Evolutionary conservation across 768 basidiomycete species (phyloP).

Genomic region (Auriscalpium microsporum): DNA sequence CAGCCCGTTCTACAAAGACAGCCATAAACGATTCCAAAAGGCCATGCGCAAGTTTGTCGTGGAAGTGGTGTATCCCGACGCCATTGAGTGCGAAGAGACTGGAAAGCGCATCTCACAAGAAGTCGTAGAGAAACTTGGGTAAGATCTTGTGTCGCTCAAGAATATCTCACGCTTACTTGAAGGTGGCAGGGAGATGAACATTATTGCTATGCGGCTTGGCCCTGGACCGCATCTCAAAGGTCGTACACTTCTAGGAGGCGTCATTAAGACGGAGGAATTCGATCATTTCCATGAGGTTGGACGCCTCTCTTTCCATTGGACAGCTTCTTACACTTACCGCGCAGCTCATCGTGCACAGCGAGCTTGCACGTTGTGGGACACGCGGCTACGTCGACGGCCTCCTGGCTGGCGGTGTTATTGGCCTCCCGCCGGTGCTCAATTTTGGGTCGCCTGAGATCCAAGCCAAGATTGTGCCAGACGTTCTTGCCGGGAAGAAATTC

Average conservation of each 20-base stretch:
- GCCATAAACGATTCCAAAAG: conserved; percentile 67
- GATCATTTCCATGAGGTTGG: conserved; percentile 91
- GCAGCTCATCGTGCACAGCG: conserved; percentile 71
- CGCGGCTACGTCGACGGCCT: conserved; percentile 86
- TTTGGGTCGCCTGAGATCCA: conserved; percentile 73
- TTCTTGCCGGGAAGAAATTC: conserved; percentile 72
- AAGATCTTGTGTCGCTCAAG: background rate
- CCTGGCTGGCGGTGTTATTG: conserved; percentile 74
- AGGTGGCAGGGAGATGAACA: conserved; percentile 51
- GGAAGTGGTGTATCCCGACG: conserved; percentile 68
- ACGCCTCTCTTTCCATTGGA: background rate
- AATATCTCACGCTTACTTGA: no score
- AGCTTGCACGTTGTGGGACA: conserved; percentile 75
- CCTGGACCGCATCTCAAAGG: conserved; percentile 86
- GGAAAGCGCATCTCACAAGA: conserved; percentile 82
- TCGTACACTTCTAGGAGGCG: conserved; percentile 63
- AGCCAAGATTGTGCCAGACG: conserved; percentile 61
- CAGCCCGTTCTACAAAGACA: conserved; percentile 71
- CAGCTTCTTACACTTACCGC: background rate
- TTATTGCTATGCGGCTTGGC: conserved; percentile 86
- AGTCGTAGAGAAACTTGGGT: conserved; percentile 81
- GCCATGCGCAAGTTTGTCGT: conserved; percentile 70
- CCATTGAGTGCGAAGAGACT: conserved; percentile 70
- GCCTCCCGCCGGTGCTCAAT: conserved; percentile 84
- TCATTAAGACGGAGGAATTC: conserved; percentile 74